Percentiles rank a stretch among this genome's conserved stretches.
phyloP scores from a whole-genome alignment of 108 stramenopile species.

The Skeletonema costatum region DNA sequence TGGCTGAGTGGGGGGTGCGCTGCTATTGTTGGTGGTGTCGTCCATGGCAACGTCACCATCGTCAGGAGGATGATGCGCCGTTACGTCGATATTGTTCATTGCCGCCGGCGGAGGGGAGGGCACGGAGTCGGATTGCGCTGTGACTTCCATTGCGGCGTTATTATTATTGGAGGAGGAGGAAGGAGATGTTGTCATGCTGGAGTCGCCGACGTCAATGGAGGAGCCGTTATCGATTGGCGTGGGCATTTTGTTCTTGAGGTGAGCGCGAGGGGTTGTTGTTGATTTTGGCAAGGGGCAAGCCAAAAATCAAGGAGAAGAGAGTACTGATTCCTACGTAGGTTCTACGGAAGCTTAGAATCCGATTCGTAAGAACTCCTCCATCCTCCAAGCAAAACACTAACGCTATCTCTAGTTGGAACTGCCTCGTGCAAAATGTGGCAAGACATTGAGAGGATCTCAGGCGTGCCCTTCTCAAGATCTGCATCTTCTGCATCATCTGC shows the following conservation, averaged over 20 bases:
- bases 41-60: neutral
- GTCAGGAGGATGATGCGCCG: neutral
- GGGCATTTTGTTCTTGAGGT: neutral
- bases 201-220: too few relatives aligned
- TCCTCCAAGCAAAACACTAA: too few relatives aligned
- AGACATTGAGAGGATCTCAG: constrained; percentile 22
- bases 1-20: neutral
- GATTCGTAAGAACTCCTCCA: too few relatives aligned
- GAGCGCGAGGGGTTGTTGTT: neutral
- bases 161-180: neutral
- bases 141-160: neutral
- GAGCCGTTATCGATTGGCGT: neutral
- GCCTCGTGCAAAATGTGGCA: constrained; percentile 20
- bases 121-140: neutral
- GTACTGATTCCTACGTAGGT: too few relatives aligned
- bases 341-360: too few relatives aligned
- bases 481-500: neutral
- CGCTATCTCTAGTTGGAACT: neutral
- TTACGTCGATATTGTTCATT: neutral
- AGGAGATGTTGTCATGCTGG: neutral
- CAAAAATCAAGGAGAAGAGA: too few relatives aligned
- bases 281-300: too few relatives aligned
- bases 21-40: neutral
- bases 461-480: constrained; percentile 21
- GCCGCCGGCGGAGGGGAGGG: neutral